Base-by-base conservation (phyloP, 495 filamentous ascomycete species). In the Lasiosphaeria hispida region DNA sequence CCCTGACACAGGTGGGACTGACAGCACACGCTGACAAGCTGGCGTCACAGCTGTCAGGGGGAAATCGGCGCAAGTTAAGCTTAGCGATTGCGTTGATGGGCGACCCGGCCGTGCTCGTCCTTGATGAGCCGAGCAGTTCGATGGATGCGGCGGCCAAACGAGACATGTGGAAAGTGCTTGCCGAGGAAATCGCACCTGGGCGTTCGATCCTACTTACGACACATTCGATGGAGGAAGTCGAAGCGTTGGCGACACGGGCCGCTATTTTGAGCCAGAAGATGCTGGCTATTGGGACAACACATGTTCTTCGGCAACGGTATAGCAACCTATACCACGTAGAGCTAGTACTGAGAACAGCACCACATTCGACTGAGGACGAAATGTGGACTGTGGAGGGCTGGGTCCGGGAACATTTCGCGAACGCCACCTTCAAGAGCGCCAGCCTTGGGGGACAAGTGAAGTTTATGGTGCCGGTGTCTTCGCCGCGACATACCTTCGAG, bases 41-140 rank as follows among this genome's bases (percentile, higher is more conserved):
- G 69, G 77, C 77, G 7, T 61, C 72, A 33, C 75, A 74, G 36
- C 74, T 82, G 10, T 81, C 78, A 4, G 80, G 80, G 40, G 80
- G 80, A 30, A 84, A 80, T 59, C 80, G 81, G 57, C 73, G 80
- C 47, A 84, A 84, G 64, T 72, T 83, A 19, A 78, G 74, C 5
- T 70, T 91, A 0, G 88, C 83, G n/a, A 90, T 91, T 53, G 88
- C 88, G 1, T 72, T 91, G 4, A 88, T 89, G 76, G 88, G 88
- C 7, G 88, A 90, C 61, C 88, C 88, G 0, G 80, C 82, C 14
- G 86, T 91, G 0, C 69, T 91, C 1, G 74, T 91, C 2, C 80
- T 90, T 8, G 87, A 90, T 63, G 84, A 89, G 61, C 86, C 85
- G 0, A 81, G 76, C 14, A 83, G 78, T 4, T 84, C 85, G 9